These are phyloP conservation scores for Pseudogymnoascus sp. DNA, from an alignment of 2,329 filamentous ascomycete genomes.

Conservation along the genomic window DNA sequence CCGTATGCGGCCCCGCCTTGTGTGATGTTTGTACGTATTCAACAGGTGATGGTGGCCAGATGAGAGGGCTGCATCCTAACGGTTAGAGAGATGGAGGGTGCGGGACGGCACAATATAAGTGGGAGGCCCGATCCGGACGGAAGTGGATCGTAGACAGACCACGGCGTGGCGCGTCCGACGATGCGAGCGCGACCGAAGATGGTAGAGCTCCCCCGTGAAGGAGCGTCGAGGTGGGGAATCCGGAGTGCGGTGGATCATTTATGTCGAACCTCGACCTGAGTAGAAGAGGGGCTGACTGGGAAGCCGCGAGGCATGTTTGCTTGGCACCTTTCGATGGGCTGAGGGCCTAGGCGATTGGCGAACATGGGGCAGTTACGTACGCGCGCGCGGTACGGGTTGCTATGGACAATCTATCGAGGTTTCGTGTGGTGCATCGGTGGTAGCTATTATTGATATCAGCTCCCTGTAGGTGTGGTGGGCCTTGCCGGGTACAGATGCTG, in stretches of 20 bases:
- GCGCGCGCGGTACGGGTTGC: neutral
- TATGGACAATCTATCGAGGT: neutral
- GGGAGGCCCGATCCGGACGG: slow-evolving; percentile 6
- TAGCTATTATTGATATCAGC: slow-evolving; percentile 5
- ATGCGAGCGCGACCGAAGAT: slow-evolving; percentile 6
- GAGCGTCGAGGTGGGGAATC: slow-evolving; percentile 3
- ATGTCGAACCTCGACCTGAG: neutral
- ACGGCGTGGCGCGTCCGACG: neutral
- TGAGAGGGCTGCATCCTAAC: slow-evolving; percentile 4
- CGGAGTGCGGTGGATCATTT: neutral
- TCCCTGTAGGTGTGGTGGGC: neutral
- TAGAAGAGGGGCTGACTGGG: neutral
- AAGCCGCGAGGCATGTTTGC: neutral
- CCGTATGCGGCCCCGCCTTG: neutral
- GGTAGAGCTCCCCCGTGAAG: neutral
- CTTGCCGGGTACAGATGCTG: neutral
- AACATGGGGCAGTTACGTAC: neutral
- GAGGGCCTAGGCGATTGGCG: neutral
- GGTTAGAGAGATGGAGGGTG: neutral
- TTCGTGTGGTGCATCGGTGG: slow-evolving; percentile 1
- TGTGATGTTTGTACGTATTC: neutral
- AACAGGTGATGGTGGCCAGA: neutral
- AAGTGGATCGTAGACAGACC: neutral
- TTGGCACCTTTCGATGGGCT: neutral
- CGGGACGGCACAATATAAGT: slow-evolving; percentile 4